Base-by-base conservation (phyloP, 2,329 filamentous ascomycete species). In the Knoxdaviesia capensis region DNA sequence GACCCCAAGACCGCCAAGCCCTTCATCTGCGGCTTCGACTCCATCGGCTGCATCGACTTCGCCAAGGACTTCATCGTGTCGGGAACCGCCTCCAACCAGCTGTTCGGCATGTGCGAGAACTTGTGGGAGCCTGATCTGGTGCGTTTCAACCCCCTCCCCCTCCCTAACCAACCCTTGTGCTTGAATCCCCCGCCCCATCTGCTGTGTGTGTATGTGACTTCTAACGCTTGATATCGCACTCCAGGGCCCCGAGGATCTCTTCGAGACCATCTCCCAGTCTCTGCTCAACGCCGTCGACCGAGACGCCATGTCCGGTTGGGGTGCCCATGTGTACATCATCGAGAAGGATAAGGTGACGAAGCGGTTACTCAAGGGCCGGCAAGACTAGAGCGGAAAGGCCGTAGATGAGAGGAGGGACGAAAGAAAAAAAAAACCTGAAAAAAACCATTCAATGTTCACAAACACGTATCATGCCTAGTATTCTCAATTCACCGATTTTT, bases 301-400 rank as follows among this genome's bases (percentile, higher is more conserved):
- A 65, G 90, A 98, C 63, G 90, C 90, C 42, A 70, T 98, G 48
- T 94, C 88, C 34, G 90, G 90, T 49, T 96, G 90, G 90, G 90
- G 90, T 58, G 90, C 90, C 35, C 86, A 98, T 58, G 90, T 98
- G 52, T 98, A 96, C 67, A 93, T 98, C 57, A 93, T 98, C 61
- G 90, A 96, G 71, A 98, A 98, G 74, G 87, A 94, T 68, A 96
- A 96, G 81, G 84, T 98, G 48, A 96, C 90, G 56, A 94, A 96
- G 80, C 74, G 90, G 60, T 76, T 98, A 77, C 69, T 98, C 61
- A 96, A 96, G 77, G 87, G 87, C 58, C 77, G 87, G 68, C 88
- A 96, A 68, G 88, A 96, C 61, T 87, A 84, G 58, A 53, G 33
- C 42, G 44, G 35, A 10, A 20, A 8, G 32, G 9, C 28, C 8